Conservation (phyloP, 169 alveolate genomes). For the Eimeria falciformis region DNA sequence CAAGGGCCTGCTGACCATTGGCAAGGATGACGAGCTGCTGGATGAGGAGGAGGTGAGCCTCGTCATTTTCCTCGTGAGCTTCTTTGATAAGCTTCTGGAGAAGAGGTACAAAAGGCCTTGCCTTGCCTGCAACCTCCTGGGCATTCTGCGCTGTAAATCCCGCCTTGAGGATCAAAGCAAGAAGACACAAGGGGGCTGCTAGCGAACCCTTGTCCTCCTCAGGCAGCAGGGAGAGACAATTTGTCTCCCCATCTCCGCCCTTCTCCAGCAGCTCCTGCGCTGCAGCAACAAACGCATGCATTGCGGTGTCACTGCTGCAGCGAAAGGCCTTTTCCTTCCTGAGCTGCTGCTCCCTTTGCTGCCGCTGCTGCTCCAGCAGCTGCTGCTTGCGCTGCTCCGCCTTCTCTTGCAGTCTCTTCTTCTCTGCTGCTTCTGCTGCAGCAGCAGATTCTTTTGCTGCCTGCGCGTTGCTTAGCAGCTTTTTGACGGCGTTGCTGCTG, state of each 20-base stretch:
- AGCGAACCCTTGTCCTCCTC: neutral
- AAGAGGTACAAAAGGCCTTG: neutral
- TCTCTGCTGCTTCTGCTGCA: neutral
- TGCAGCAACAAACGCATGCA: neutral
- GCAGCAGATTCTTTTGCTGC: neutral
- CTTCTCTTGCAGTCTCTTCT: neutral
- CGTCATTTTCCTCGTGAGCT: neutral
- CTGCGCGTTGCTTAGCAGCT: neutral
- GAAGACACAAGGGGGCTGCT: neutral
- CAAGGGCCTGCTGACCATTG: neutral
- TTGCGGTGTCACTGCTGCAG: neutral
- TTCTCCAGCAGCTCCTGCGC: neutral
- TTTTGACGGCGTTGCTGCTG: neutral
- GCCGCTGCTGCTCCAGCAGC: constrained; percentile 10
- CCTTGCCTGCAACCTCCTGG: neutral
- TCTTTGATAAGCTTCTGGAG: neutral
- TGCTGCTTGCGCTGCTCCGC: neutral
- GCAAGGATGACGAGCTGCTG: neutral
- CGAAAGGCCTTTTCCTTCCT: neutral
- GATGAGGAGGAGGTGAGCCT: neutral
- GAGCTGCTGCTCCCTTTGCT: neutral
- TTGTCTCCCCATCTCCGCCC: neutral
- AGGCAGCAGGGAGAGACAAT: neutral
- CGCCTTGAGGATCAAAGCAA: neutral
- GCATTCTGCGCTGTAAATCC: neutral